phyloP scores from a whole-genome alignment of 768 basidiomycete species.

The Thelephora aurantiotincta region DNA sequence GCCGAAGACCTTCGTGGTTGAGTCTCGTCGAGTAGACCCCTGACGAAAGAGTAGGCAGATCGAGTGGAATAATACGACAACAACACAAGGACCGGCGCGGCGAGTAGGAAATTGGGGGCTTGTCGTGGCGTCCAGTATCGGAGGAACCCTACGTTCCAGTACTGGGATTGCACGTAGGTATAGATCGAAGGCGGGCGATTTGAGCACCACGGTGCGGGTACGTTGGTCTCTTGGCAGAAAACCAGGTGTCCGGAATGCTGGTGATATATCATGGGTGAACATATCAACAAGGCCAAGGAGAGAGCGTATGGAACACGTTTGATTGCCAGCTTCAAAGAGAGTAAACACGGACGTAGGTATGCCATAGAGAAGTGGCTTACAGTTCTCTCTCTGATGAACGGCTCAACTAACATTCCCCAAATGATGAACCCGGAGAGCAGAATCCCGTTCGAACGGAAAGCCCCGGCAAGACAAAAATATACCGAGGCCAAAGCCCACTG shows the following conservation, averaged over 20 bases:
- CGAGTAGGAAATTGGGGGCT: conserved; percentile 78
- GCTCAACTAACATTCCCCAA: conserved; percentile 56
- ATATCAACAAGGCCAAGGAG: conserved; percentile 29
- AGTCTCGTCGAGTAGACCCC: conserved; percentile 3
- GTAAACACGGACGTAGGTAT: neutral
- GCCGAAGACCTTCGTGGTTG: conserved; percentile 8
- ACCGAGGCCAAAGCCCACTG: conserved; percentile 44
- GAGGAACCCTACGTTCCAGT: conserved; percentile 83
- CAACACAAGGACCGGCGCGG: conserved; percentile 50
- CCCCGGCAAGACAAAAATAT: conserved; percentile 46
- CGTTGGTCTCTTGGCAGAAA: conserved; percentile 37
- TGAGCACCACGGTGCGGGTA: conserved; percentile 46
- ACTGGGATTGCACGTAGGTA: conserved; percentile 62
- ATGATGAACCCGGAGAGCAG: conserved; percentile 63
- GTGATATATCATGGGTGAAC: conserved; percentile 58
- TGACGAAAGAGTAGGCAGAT: conserved; percentile 3
- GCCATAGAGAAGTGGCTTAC: conserved; percentile 16
- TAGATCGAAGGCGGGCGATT: conserved; percentile 56
- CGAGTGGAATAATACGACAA: conserved; percentile 26
- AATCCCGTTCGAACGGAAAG: conserved; percentile 70
- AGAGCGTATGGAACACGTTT: conserved; percentile 21
- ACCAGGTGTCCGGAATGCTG: conserved; percentile 49
- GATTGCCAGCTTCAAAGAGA: conserved; percentile 19
- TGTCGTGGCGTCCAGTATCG: conserved; percentile 77
- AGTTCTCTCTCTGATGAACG: conserved; percentile 25